These are phyloP conservation scores for Kwoniella newhampshirensis DNA, from an alignment of 768 basidiomycete species.

Conservation along the genomic window DNA sequence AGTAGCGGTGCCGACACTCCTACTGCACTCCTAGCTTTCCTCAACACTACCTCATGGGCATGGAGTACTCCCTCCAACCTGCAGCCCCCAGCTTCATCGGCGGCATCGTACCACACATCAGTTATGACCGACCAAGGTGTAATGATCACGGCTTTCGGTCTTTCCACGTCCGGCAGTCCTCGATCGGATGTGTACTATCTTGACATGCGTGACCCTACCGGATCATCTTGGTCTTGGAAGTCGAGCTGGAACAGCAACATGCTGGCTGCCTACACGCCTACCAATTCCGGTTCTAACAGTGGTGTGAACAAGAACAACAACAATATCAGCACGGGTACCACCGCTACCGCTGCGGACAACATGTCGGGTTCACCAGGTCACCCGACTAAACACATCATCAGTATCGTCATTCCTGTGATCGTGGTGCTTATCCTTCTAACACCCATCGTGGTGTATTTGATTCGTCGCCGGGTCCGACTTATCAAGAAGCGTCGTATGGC, in stretches of 20 bases:
- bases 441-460: slow-evolving; percentile 41
- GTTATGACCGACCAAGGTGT: slow-evolving; percentile 50
- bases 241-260: slow-evolving; percentile 44
- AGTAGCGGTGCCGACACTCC: slow-evolving; percentile 28
- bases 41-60: slow-evolving; percentile 48
- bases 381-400: slow-evolving; percentile 24
- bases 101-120: slow-evolving; percentile 46
- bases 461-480: slow-evolving; percentile 38
- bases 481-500: slow-evolving; percentile 46
- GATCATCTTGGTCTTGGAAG: slow-evolving; percentile 48
- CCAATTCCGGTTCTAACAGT: slow-evolving; percentile 6
- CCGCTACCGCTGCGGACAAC: slow-evolving; percentile 1
- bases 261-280: slow-evolving; percentile 29
- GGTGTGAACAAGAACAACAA: slow-evolving; percentile 1
- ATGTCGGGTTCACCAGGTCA: slow-evolving; percentile 5
- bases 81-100: slow-evolving; percentile 46
- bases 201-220: slow-evolving; percentile 45
- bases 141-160: slow-evolving; percentile 52
- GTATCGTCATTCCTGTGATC: slow-evolving; percentile 39
- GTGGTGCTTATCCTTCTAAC: slow-evolving; percentile 30
- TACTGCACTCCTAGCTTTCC: slow-evolving; percentile 39
- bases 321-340: not conserved
- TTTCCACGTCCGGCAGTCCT: slow-evolving; percentile 28
- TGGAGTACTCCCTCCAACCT: slow-evolving; percentile 51
- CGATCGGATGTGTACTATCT: slow-evolving; percentile 47